Evolutionary conservation across 208 protist genomes (phyloP).

Genomic region (Histomonas meleagridis): DNA sequence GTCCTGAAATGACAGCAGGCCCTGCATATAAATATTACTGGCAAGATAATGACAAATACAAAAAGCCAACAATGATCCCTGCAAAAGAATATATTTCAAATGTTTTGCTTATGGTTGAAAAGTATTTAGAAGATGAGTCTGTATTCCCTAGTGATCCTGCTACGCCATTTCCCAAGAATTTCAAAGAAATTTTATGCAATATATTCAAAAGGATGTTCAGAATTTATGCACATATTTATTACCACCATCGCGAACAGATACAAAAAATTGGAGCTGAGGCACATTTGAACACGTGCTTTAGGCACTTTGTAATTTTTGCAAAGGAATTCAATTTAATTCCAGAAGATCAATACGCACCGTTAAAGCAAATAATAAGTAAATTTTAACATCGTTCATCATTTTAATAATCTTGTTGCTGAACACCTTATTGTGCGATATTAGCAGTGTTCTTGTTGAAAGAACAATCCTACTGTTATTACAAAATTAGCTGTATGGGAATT

Average conservation of each 20-base stretch:
- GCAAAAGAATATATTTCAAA: constrained; percentile 7
- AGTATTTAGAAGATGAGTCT: no score
- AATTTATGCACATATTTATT: constrained; percentile 94
- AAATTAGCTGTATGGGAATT: no score
- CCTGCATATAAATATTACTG: constrained; percentile 42
- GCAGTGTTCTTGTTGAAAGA: no score
- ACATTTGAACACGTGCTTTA: constrained; percentile 76
- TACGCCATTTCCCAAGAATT: constrained; percentile 63
- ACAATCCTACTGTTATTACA: no score
- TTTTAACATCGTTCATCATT: no score
- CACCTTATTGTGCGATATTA: no score
- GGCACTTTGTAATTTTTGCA: constrained; percentile 71
- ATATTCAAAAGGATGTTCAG: constrained; percentile 92
- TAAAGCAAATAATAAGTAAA: no score
- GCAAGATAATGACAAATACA: constrained; percentile 14
- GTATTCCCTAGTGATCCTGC: background rate
- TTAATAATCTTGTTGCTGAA: no score
- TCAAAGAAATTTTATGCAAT: constrained; percentile 66
- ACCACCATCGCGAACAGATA: constrained; percentile 83
- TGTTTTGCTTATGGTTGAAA: no score
- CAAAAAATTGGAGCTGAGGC: constrained; percentile 76
- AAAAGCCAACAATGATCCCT: background rate
- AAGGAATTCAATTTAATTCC: constrained; percentile 60
- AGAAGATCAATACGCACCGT: background rate
- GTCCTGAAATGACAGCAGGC: constrained; percentile 75